Evolutionary conservation across 1,284 basidiomycete species (phyloP), one percentile per base, ranked within the genome.

Genomic region (Cutaneotrichosporon mucoides): DNA sequence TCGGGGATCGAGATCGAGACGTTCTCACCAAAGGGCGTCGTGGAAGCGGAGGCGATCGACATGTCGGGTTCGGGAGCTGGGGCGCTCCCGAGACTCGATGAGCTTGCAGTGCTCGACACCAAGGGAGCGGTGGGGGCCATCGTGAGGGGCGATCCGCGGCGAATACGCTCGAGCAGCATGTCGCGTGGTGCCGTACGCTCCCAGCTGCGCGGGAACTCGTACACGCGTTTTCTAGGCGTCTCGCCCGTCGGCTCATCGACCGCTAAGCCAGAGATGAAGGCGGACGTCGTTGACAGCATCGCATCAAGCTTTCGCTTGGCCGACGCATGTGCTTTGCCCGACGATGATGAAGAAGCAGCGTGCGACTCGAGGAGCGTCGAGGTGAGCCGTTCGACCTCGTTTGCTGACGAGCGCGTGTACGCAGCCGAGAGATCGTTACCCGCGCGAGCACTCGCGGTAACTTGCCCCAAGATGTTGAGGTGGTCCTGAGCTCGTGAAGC

Each of bases 201-300:
- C 78, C 78, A 79, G 2, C 53, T 53, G 6, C 64, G 62, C 10
- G 68, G 73, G 0, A 79, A 69, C 36, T 71, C 67, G 66, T 75
- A 78, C 2, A 60, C 59, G 36, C 75, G 74, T 63, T 80, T 80
- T 24, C 68, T 68, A 0, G 81, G 81, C 3, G 81, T 82, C 13
- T 69, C 54, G 12, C 81, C 80, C 0, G 81, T 82, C 1, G 79
- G 70, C 3, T 74, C 60, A 60, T 82, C 80, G n/a, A 75, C 69
- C 5, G 62, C 64, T 10, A 82, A 72, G 11, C 69, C 69, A 4
- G 60, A 58, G 6, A 65, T 52, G 12, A 79, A 70, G 66, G 75
- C 73, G 1, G 59, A 56, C 1, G 78, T 73, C 12, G 69, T 60
- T 16, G 55, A 44, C 16, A 66, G 60, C 42, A 79, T 68, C 5